Evolutionary conservation across 1,139 yeast species (phyloP).

Genomic region (Pichia sp.): DNA sequence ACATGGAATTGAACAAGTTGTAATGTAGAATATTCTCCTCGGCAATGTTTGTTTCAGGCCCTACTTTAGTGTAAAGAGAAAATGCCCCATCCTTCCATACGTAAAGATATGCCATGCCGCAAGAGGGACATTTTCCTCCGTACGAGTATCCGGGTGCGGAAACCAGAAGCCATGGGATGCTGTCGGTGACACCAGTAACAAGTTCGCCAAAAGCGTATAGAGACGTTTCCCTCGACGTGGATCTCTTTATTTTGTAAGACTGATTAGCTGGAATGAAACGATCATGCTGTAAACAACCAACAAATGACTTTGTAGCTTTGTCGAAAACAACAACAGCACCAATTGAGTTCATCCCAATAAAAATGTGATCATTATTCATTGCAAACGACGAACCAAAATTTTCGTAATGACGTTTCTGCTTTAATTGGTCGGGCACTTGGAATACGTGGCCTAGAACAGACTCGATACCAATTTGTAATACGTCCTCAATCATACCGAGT

Average conservation of each 20-base stretch:
- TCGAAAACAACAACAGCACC: conserved; percentile 30
- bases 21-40: not conserved
- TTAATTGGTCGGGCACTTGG: conserved; percentile 20
- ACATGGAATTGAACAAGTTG: conserved; percentile 11
- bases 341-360: conserved; percentile 29
- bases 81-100: conserved; percentile 1
- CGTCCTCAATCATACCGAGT: no score
- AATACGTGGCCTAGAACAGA: conserved; percentile 10
- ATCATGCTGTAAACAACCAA: not conserved
- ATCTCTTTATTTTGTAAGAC: not conserved
- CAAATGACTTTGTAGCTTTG: conserved; percentile 9
- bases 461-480: conserved; percentile 12
- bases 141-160: conserved; percentile 20
- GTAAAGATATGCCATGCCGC: conserved; percentile 36
- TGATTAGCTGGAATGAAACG: not conserved
- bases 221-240: conserved; percentile 21
- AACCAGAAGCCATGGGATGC: conserved; percentile 24
- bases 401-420: conserved; percentile 27
- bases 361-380: conserved; percentile 19
- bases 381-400: conserved; percentile 31
- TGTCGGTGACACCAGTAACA: conserved; percentile 18
- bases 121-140: conserved; percentile 21
- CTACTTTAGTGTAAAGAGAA: conserved; percentile 13
- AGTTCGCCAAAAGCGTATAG: conserved; percentile 28
- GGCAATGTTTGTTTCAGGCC: conserved; percentile 6